Percentiles rank a stretch among this genome's conserved stretches.
phyloP scores from a whole-genome alignment of 2,329 filamentous ascomycete genomes.

The Bisporella sp. region DNA sequence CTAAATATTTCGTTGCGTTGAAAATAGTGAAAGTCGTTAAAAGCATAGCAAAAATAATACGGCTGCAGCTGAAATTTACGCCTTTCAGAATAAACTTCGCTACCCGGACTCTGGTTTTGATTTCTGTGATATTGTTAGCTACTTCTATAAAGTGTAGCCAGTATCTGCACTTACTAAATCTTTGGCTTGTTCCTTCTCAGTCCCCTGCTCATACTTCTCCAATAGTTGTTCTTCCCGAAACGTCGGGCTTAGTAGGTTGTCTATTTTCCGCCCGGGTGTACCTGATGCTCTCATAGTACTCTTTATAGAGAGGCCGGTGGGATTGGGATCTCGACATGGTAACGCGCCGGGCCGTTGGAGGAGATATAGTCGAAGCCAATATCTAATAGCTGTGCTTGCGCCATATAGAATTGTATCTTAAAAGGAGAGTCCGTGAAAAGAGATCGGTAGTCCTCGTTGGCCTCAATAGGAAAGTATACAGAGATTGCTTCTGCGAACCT shows the following conservation, averaged over 20 bases:
- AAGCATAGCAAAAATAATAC: slow-evolving; percentile 90
- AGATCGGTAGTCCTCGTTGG: slow-evolving; percentile 36
- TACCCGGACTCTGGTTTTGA: slow-evolving; percentile 84
- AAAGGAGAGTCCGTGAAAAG: slow-evolving; percentile 54
- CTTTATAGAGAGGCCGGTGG: slow-evolving; percentile 73
- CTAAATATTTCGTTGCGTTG: slow-evolving; percentile 72
- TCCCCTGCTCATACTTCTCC: slow-evolving; percentile 74
- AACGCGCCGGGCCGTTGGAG: slow-evolving; percentile 47
- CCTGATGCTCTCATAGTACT: slow-evolving; percentile 86
- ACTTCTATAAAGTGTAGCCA: background rate
- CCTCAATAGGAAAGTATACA: slow-evolving; percentile 70
- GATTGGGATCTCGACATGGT: slow-evolving; percentile 54
- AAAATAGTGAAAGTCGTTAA: slow-evolving; percentile 87
- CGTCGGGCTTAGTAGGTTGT: slow-evolving; percentile 81
- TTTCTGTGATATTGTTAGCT: slow-evolving; percentile 55
- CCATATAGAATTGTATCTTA: slow-evolving; percentile 39
- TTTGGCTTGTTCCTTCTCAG: slow-evolving; percentile 79
- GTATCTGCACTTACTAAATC: slow-evolving; percentile 62
- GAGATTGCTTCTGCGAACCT: slow-evolving; percentile 77
- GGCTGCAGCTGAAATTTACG: slow-evolving; percentile 93
- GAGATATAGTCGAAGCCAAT: slow-evolving; percentile 89
- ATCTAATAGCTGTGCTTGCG: slow-evolving; percentile 70
- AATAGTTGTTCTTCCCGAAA: slow-evolving; percentile 82
- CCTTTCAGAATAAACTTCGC: slow-evolving; percentile 93
- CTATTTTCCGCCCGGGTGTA: slow-evolving; percentile 64